Conservation (phyloP, 257 asterid genomes). For the Solanum pinnatisectum region DNA sequence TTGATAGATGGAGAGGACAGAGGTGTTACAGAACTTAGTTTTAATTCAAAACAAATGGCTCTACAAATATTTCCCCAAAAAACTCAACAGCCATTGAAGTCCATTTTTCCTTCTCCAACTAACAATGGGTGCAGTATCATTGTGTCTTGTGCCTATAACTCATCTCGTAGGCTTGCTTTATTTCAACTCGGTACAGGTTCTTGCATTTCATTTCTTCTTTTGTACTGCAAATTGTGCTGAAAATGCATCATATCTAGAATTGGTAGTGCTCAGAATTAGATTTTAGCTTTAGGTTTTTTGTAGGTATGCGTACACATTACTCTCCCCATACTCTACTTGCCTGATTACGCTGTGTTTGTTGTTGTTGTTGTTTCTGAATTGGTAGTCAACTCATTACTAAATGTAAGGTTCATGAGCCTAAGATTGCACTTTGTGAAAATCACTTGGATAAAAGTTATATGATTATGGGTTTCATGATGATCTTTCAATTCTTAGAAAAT, state of each 20-base stretch:
- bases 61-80: background rate
- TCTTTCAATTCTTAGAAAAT: background rate
- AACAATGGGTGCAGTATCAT: background rate
- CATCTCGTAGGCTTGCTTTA: slow-evolving; percentile 37
- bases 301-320: background rate
- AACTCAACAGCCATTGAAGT: background rate
- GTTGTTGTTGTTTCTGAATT: background rate
- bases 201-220: background rate
- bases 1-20: background rate
- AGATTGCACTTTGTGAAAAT: background rate
- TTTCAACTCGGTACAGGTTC: slow-evolving; percentile 34
- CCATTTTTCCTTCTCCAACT: background rate
- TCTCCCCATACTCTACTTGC: background rate
- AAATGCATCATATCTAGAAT: background rate
- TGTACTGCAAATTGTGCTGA: background rate
- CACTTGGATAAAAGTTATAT: background rate
- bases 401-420: background rate
- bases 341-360: background rate
- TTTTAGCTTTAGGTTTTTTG: background rate
- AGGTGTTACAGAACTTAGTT: background rate
- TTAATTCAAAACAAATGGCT: background rate
- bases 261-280: background rate
- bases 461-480: background rate
- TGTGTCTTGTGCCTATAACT: slow-evolving; percentile 17
- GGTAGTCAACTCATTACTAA: background rate